Percentiles rank a stretch among this genome's conserved stretches.
These are phyloP conservation scores for Acanthamoeba triangularis DNA, from an alignment of 208 protist species.

Conservation along the genomic window DNA sequence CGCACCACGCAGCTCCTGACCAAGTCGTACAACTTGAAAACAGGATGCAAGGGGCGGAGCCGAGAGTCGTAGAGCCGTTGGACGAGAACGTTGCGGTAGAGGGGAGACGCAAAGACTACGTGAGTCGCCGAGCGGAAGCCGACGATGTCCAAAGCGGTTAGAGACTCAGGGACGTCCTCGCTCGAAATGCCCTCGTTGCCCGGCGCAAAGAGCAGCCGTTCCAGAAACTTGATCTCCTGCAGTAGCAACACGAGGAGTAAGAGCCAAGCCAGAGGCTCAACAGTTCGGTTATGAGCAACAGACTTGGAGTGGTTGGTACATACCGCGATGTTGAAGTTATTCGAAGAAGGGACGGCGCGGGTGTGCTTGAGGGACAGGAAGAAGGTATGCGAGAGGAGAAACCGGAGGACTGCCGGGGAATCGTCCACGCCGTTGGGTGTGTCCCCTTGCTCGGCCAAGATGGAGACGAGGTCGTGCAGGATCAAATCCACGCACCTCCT, in stretches of 20 bases:
- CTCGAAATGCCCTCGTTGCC: background rate
- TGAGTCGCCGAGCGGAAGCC: background rate
- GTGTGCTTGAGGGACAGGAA: background rate
- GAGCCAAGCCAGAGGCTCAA: too few species aligned
- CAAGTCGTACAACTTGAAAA: background rate
- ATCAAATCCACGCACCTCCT: background rate
- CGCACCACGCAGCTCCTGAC: background rate
- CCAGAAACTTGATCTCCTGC: too few species aligned
- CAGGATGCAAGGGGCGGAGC: background rate
- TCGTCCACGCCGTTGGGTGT: background rate
- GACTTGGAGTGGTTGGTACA: background rate
- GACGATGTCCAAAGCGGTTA: background rate
- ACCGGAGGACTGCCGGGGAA: background rate
- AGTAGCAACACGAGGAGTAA: too few species aligned
- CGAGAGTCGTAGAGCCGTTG: background rate
- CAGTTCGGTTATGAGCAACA: background rate
- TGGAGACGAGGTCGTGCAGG: background rate
- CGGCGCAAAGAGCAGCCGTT: background rate
- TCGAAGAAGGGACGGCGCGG: too few species aligned
- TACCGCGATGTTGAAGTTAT: background rate
- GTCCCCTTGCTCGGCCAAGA: background rate
- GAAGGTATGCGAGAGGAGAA: background rate
- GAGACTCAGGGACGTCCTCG: background rate
- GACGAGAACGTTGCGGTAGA: background rate
- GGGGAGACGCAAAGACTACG: background rate